Conservation (phyloP, 768 basidiomycete species). For the Psilocybe azurescens region DNA sequence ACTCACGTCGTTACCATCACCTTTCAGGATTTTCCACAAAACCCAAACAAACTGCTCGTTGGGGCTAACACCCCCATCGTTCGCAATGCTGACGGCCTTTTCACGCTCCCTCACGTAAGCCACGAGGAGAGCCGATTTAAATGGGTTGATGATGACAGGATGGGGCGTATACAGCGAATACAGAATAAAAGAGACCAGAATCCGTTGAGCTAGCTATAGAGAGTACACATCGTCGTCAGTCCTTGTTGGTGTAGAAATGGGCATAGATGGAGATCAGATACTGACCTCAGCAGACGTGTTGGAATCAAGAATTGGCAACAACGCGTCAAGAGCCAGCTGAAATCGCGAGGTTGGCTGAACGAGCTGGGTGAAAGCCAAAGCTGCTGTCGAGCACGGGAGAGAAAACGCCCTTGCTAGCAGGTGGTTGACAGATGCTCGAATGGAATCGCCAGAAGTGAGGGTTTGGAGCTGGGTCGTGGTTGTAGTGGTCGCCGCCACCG, state of each 20-base stretch:
- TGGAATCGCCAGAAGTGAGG: slow-evolving; percentile 42
- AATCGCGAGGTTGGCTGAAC: slow-evolving; percentile 80
- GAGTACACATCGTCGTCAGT: slow-evolving; percentile 4
- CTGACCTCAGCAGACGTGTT: slow-evolving; percentile 60
- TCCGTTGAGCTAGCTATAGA: slow-evolving; percentile 68
- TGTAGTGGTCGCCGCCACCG: slow-evolving; percentile 16
- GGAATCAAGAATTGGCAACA: slow-evolving; percentile 72
- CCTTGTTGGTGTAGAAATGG: slow-evolving; percentile 9
- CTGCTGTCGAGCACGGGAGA: slow-evolving; percentile 78
- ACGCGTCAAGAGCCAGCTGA: slow-evolving; percentile 83
- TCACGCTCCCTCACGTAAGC: slow-evolving; percentile 74
- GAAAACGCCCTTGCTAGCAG: slow-evolving; percentile 69
- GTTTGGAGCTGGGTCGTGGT: slow-evolving; percentile 23
- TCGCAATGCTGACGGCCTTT: slow-evolving; percentile 57
- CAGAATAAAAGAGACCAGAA: slow-evolving; percentile 80
- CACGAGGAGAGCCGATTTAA: slow-evolving; percentile 73
- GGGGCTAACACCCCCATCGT: slow-evolving; percentile 51
- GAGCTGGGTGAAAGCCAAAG: slow-evolving; percentile 75
- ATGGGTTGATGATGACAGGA: slow-evolving; percentile 81
- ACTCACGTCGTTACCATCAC: slow-evolving; percentile 81
- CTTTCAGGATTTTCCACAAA: slow-evolving; percentile 84
- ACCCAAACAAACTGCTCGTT: slow-evolving; percentile 88
- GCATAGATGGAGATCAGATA: slow-evolving; percentile 21
- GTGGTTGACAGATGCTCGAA: slow-evolving; percentile 69
- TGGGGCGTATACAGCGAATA: slow-evolving; percentile 83